Evolutionary conservation across 106 monocot genomes (phyloP), one percentile per base, ranked within the genome.

Genomic region (Apostasia shenzhenica): DNA sequence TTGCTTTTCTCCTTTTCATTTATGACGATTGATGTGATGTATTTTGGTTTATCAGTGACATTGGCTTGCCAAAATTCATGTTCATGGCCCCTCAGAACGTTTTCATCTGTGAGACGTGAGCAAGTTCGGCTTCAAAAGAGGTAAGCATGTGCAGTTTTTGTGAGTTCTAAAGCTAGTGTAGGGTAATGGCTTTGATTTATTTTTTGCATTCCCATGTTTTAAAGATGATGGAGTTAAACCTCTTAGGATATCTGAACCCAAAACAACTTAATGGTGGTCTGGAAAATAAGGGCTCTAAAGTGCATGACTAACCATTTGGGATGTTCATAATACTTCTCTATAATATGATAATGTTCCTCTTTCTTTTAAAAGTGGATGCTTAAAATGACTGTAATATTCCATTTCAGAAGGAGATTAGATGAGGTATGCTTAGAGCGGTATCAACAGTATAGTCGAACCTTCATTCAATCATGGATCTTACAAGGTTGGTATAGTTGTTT

Each of bases 391-490:
- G 50, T 4, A 41, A 10, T 1, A 66, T 41, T 55, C 37, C 67
- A 67, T 67, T 53, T 63, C 63, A 94, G 90, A 58, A 85, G 63
- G 57, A 82, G 95, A 57, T 78, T 97, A 77, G 95, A 97, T 84
- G 95, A 97, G 72, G 72, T 92, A 46, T 97, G 95, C 61, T 85
- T 92, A 39, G 92, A 97, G 67, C 81, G 79, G 52, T 92, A 84
- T 69, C 84, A 97, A 61, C 84, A 91, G 52, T 95, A 95, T 53
- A 95, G 95, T 63, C 73, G 95, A 47, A 95, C 88, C 39, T 92
- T 80, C 63, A 89, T 95, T 42, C 88, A 91, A 66, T 95, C 95
- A 54, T 95, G 95, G 95, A 95, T 95, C 44, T 58, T 97, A 57
- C 95, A 97, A 89, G 95, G 95, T 90, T 55, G 26, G 26, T 26